Evolutionary conservation across 2,329 filamentous ascomycete genomes (phyloP).

Genomic region (Pseudocercospora ulei): DNA sequence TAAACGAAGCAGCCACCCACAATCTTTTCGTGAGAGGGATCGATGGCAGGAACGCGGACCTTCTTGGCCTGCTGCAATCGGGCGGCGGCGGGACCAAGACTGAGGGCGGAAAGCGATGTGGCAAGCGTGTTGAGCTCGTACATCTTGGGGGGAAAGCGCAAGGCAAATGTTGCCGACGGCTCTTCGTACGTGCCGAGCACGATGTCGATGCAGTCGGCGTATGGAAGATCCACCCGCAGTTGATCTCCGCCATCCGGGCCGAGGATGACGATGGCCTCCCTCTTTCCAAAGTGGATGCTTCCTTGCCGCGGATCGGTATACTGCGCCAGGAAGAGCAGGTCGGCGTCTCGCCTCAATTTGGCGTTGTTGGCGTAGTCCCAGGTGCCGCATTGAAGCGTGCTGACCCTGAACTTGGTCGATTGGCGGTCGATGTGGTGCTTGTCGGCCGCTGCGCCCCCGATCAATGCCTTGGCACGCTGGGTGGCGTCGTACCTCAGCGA

Average conservation of each 20-base stretch:
- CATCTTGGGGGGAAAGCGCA: conserved; percentile 36
- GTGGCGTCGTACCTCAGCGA: conserved; percentile 23
- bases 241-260: conserved; percentile 18
- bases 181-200: conserved; percentile 29
- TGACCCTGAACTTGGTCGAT: conserved; percentile 31
- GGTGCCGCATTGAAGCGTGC: conserved; percentile 37
- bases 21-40: conserved; percentile 34
- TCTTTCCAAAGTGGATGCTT: conserved; percentile 31
- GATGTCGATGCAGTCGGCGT: conserved; percentile 37
- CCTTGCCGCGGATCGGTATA: conserved; percentile 38
- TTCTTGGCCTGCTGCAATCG: conserved; percentile 22
- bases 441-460: background rate
- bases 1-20: conserved; percentile 47
- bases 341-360: conserved; percentile 4
- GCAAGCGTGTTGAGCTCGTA: conserved; percentile 26
- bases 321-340: conserved; percentile 38
- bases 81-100: conserved; percentile 17
- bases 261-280: conserved; percentile 27
- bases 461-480: conserved; percentile 9
- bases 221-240: conserved; percentile 38
- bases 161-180: conserved; percentile 35
- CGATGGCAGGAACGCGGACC: conserved; percentile 34
- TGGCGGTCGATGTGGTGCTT: conserved; percentile 8
- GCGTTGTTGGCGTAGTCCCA: conserved; percentile 38
- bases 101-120: conserved; percentile 7